These are phyloP conservation scores for Areca catechu DNA, from an alignment of 176 grass and related monocot genomes.

Conservation along the genomic window DNA sequence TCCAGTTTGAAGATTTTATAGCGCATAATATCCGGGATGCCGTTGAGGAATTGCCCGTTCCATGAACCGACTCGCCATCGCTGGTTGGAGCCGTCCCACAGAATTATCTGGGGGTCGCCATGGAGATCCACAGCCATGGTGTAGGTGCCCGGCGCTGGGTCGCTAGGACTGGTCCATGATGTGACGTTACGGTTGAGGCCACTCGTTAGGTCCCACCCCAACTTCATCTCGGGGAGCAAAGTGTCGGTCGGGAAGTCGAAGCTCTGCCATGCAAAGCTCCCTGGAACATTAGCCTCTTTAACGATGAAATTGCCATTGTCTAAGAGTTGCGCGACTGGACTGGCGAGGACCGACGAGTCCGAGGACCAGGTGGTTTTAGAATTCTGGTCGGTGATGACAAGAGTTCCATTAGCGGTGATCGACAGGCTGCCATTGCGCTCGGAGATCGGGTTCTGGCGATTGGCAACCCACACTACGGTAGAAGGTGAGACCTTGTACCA, in stretches of 20 bases:
- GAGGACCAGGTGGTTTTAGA: background rate
- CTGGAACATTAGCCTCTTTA: background rate
- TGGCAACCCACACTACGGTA: constrained; percentile 8
- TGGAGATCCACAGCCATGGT: background rate
- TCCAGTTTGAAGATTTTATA: background rate
- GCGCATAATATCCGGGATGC: background rate
- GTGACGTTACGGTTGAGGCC: background rate
- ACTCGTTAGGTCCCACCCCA: background rate
- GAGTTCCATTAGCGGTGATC: background rate
- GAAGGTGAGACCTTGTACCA: constrained; percentile 5
- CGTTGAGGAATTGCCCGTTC: background rate
- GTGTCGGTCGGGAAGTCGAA: constrained; percentile 11
- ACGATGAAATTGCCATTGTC: constrained; percentile 4
- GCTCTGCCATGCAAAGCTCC: constrained; percentile 3
- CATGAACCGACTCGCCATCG: background rate
- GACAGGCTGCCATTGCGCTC: background rate
- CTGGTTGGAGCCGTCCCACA: background rate
- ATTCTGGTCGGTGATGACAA: constrained; percentile 5
- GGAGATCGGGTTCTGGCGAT: background rate
- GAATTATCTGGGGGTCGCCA: background rate
- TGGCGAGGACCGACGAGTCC: background rate
- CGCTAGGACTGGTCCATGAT: background rate
- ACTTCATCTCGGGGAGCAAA: background rate
- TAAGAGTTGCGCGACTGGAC: background rate
- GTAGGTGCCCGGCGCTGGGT: background rate